Evolutionary conservation across 1,284 basidiomycete species (phyloP), one percentile per base, ranked within the genome.

Genomic region (Singerocomus inundabilis): DNA sequence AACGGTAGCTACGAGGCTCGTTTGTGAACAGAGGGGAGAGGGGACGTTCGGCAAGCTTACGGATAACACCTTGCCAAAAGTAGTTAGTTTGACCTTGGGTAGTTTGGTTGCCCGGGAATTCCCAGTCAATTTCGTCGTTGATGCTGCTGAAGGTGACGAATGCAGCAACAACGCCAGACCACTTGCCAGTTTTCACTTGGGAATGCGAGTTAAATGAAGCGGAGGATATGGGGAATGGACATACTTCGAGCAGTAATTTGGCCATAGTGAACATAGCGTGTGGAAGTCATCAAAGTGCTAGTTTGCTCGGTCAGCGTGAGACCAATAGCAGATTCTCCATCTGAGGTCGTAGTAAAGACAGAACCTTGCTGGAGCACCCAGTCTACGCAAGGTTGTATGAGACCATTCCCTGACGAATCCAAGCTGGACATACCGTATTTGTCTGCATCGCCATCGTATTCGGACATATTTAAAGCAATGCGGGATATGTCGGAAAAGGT

Each of bases 51-150:
- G 16, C 26, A 44, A 21, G 75, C 87, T 63, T 63, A 88, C 86
- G 85, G 57, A 90, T 80, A 44, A 75, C 51, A 34, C 87, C 88
- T 63, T 91, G 80, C 84, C 84, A 88, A 71, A 86, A 92, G 62
- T 74, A 85, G 66, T 92, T 92, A 42, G 81, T 83, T 70, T 93
- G 90, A 5, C 74, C 89, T 54, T 81, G 62, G 5, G 77, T 79
- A 5, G 79, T 82, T n/a, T 66, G 61, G 40, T 69, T 70, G 21
- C 86, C 84, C 44, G 84, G 84, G 58, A 83, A 90, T 65, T 93
- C 90, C 86, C 86, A 92, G 59, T 92, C 90, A 44, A 93, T 90
- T 68, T 92, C 91, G 64, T 92, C 88, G 64, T 88, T 89, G 61
- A 90, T 79, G 57, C 86, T 81, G 48, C 83, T 87, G 91, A 92